Evolutionary conservation across 1,284 basidiomycete genomes (phyloP), one percentile per base, ranked within the genome.

Genomic region (Ustilago trichophora): DNA sequence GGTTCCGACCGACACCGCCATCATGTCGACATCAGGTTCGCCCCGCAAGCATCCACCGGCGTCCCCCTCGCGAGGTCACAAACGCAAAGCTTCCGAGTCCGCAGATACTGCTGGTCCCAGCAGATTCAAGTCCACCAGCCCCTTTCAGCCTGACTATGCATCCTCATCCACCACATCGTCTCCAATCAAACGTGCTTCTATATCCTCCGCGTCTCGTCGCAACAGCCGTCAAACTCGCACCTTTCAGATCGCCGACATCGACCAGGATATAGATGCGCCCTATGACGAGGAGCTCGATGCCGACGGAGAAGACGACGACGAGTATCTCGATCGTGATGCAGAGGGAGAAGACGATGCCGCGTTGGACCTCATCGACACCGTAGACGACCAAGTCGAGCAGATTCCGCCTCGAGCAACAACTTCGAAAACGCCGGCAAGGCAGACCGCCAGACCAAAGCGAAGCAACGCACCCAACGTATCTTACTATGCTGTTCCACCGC

Each of bases 231-330:
- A 49, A 13, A 4, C 42, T 9, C 59, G 53, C 35, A 56, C 59
- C 0, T 56, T 63, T 18, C 59, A 48, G 31, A 48, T 63, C 15
- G 26, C 59, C 15, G 47, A 54, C 18, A 19, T 26, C 21, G 47
- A 55, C 4, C 43, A 45, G 12, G 51, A 63, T 15, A 26, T 49
- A 26, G 58, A 56, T 26, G 58, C 45, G 0, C 42, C 44, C 3
- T 58, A 59, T 22, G 63, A 66, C 44, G 46, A 58, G 27, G 56
- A 54, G 7, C 55, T 58, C 19, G 62, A 65, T 32, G 50, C 50
- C 1, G 62, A 58, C 21, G 62, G 45, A 31, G 60, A 64, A 18
- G 40, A 45, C 15, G 60, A 64, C n/a, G 47, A 52, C 36, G 53
- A 56, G 15, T 54, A 38, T 18, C 15, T 56, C 22, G 50, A 45